Percentiles rank a stretch among this genome's conserved stretches.
These are phyloP conservation scores for Dendrocalamus sinicus DNA, from an alignment of 176 grass and related monocot species.

Conservation along the genomic window DNA sequence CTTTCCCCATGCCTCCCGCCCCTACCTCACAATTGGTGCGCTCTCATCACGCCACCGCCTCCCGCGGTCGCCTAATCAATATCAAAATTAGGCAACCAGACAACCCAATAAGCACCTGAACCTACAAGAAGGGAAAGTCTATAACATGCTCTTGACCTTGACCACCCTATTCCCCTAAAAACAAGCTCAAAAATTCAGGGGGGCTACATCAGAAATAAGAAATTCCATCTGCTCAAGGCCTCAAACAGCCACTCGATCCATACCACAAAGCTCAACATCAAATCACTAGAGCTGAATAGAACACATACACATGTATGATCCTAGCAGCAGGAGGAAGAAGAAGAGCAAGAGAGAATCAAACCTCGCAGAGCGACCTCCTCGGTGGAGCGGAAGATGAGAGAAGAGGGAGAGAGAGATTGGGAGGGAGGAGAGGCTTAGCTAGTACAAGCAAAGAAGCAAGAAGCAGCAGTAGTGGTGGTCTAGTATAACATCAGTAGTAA, in stretches of 20 bases:
- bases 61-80: no score
- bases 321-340: neutral
- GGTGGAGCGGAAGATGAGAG: neutral
- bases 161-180: slow-evolving; percentile 16
- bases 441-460: slow-evolving; percentile 1
- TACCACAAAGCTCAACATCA: neutral
- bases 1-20: no score
- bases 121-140: neutral
- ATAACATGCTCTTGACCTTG: neutral
- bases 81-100: slow-evolving; percentile 37
- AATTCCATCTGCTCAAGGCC: neutral
- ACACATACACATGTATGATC: neutral
- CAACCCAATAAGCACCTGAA: slow-evolving; percentile 45
- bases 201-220: neutral
- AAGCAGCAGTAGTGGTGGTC: slow-evolving; percentile 23
- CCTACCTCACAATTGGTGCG: no score
- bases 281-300: slow-evolving; percentile 13
- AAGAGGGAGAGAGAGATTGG: neutral
- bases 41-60: no score
- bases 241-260: neutral
- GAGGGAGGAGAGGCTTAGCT: neutral
- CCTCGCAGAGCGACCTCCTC: slow-evolving; percentile 23
- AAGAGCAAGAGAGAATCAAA: neutral
- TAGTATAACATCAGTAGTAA: neutral
- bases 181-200: neutral